phyloP scores from a whole-genome alignment of 768 basidiomycete genomes.

The Xerocomellus chrysenteron region DNA sequence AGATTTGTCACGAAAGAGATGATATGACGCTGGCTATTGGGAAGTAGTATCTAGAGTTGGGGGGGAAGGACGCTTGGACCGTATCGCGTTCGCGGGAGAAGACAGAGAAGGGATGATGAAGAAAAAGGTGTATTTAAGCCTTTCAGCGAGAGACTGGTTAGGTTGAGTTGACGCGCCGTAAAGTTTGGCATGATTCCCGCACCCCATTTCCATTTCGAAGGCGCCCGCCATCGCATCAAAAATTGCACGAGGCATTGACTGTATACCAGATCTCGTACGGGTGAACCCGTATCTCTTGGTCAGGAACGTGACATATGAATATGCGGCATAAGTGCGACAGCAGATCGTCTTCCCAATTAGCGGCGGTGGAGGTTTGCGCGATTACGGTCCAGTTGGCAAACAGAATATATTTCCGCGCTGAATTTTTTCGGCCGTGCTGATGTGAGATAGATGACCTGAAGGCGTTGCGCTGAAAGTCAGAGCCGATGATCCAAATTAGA shows the following conservation, averaged over 20 bases:
- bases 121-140: constrained; percentile 10
- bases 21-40: background rate
- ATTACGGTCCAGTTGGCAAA: background rate
- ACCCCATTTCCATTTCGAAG: constrained; percentile 19
- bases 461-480: background rate
- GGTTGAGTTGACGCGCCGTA: constrained; percentile 16
- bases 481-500: constrained; percentile 6
- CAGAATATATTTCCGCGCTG: background rate
- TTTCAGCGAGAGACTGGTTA: background rate
- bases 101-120: background rate
- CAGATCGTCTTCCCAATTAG: background rate
- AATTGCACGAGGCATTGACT: constrained; percentile 24
- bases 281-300: background rate
- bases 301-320: background rate
- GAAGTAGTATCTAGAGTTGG: background rate
- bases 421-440: constrained; percentile 1
- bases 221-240: constrained; percentile 19
- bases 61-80: background rate
- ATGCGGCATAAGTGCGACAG: constrained; percentile 5
- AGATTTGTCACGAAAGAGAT: background rate
- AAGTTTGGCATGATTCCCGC: constrained; percentile 10
- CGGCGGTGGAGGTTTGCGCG: background rate
- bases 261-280: constrained; percentile 5
- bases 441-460: constrained; percentile 1
- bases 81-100: background rate